phyloP scores from a whole-genome alignment of 192 early-diverging fungal species.

The Obelidium mucronatum region DNA sequence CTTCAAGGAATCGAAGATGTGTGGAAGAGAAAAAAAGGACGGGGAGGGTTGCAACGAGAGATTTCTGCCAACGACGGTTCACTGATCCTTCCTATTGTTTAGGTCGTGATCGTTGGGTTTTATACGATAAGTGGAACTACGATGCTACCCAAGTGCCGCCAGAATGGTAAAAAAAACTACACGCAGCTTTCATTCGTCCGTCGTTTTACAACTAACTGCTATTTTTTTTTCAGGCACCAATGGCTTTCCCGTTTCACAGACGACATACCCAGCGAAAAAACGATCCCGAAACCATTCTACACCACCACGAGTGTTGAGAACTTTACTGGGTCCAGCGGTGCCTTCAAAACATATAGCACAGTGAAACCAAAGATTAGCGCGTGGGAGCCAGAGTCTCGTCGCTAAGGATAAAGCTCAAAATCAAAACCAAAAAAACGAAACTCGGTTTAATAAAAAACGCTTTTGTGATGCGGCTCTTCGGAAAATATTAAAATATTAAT shows the following conservation, averaged over 20 bases:
- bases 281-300: constrained; percentile 57
- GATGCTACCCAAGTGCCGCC: constrained; percentile 60
- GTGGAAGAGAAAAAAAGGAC: too few relatives aligned
- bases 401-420: too few relatives aligned
- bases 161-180: constrained; percentile 66
- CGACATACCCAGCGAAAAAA: constrained; percentile 51
- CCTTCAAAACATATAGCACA: constrained; percentile 62
- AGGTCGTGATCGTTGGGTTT: constrained; percentile 59
- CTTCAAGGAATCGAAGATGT: too few relatives aligned
- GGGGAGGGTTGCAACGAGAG: neutral
- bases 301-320: constrained; percentile 44
- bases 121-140: constrained; percentile 61
- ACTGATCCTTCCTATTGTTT: neutral
- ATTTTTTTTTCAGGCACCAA: constrained; percentile 60
- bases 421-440: too few relatives aligned
- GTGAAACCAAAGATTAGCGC: constrained; percentile 50
- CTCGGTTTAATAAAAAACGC: too few relatives aligned
- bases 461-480: too few relatives aligned
- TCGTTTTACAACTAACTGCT: too few relatives aligned
- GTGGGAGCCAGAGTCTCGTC: constrained; percentile 42
- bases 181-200: too few relatives aligned
- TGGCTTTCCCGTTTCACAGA: constrained; percentile 63
- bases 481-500: neutral
- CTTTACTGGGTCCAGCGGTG: constrained; percentile 53
- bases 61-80: neutral